Conservation (phyloP, 441 rosid species). For the Manihot esculenta region DNA sequence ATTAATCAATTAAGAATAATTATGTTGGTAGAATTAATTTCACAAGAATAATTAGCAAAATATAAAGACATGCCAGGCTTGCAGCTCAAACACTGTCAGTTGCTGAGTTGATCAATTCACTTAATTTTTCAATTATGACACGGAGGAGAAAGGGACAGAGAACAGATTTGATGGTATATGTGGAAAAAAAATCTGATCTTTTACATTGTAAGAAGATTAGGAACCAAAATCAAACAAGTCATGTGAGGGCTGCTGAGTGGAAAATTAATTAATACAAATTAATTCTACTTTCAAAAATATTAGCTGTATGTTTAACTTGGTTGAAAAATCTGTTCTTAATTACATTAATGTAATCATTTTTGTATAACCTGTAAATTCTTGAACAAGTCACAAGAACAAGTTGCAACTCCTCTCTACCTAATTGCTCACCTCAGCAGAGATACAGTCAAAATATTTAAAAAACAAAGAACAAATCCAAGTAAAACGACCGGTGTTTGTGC, state of each 20-base stretch:
- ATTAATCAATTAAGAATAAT: too few relatives aligned
- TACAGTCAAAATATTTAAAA: not conserved
- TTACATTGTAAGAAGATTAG: not conserved
- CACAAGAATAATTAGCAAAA: too few relatives aligned
- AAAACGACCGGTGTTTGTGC: not conserved
- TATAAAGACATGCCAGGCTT: not conserved
- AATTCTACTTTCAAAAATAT: too few relatives aligned
- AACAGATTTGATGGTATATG: not conserved
- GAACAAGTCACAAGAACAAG: not conserved
- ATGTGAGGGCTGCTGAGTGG: not conserved
- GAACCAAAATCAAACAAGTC: not conserved
- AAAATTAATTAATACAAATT: not conserved
- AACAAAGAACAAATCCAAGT: slow-evolving; percentile 5
- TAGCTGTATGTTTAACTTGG: slow-evolving; percentile 28
- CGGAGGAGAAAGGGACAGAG: not conserved
- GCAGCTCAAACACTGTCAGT: not conserved
- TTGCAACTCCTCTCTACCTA: not conserved
- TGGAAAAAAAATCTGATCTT: not conserved
- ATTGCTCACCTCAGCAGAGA: not conserved
- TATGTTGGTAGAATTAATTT: too few relatives aligned
- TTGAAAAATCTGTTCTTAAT: slow-evolving; percentile 11
- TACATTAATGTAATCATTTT: not conserved
- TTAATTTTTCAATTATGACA: not conserved
- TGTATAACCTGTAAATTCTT: not conserved
- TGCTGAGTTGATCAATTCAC: not conserved